Base-by-base conservation (phyloP, 169 alveolate species). In the Eimeria mitis region DNA sequence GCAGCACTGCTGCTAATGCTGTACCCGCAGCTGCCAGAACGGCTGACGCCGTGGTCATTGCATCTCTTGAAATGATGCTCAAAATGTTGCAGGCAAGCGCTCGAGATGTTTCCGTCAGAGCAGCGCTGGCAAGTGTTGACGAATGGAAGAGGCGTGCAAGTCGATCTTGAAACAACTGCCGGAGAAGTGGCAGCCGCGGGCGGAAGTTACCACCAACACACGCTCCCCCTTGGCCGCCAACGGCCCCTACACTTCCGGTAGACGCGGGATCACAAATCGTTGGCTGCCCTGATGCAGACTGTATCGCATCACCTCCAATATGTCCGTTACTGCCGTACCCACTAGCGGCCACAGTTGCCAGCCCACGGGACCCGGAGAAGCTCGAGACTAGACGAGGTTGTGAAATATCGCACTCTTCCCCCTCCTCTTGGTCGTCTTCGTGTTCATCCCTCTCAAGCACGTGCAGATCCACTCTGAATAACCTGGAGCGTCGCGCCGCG, bases 371-470 rank as follows among this genome's bases (percentile, higher is more conserved):
- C 44, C 65, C 65, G 37, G 94, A 25, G 37, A 61, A 65, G 94
- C 52, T 44, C 44, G 83, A 44, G 49, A 31, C 83, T 23, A 87
- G 52, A 25, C 81, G 70, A 16, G 94, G 13, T 21, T 49, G 94
- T 54, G 79, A 31, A 37, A n/a, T 44, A n/a, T 61, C 94, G 40
- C 81, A 61, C 34, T 87, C 94, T 44, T 52, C n/a, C 28, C 11
- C 83, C 44, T 87, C 94, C 83, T 87, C 94, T 52, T 87, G 94
- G 94, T 87, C 94, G 21, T 63, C 94, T 34, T 87, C 94, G 83
- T 87, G 94, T 25, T 87, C 94, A 65, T 87, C 94, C 37, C 94
- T 61, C 54, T 87, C 94, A 42, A 87, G 71, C 31, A 87, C 94
- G 44, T 87, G 94, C 94, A 87, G 47, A 49, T 87, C 94, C 61